phyloP scores from a whole-genome alignment of 768 basidiomycete species.

The Trametes coccinea region DNA sequence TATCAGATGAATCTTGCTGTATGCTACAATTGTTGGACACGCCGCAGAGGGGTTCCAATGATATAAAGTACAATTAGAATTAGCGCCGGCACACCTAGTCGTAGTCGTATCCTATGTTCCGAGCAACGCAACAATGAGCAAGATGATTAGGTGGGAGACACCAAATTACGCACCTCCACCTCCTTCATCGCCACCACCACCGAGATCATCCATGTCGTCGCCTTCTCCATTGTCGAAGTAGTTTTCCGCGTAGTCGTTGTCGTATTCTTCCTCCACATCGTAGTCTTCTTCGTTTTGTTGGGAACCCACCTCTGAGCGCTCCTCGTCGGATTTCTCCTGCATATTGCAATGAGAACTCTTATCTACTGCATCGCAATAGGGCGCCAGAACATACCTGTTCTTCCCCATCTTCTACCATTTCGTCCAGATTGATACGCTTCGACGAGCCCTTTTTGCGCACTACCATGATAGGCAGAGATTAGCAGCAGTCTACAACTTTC shows the following conservation, averaged over 20 bases:
- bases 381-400: slow-evolving; percentile 42
- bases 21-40: neutral
- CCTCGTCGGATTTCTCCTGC: slow-evolving; percentile 72
- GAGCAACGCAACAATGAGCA: neutral
- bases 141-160: neutral
- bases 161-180: slow-evolving; percentile 47
- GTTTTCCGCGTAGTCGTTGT: slow-evolving; percentile 88
- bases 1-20: neutral
- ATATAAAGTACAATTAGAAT: neutral
- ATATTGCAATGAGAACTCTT: neutral
- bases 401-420: slow-evolving; percentile 64
- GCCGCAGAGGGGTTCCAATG: neutral
- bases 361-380: neutral
- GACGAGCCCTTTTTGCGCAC: slow-evolving; percentile 36
- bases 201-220: slow-evolving; percentile 77
- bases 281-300: slow-evolving; percentile 72
- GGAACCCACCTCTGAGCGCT: slow-evolving; percentile 66
- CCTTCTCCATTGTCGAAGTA: slow-evolving; percentile 90
- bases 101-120: slow-evolving; percentile 27
- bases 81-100: slow-evolving; percentile 15
- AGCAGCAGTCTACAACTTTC: neutral
- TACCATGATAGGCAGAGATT: neutral
- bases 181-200: slow-evolving; percentile 63
- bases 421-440: slow-evolving; percentile 62
- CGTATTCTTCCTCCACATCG: slow-evolving; percentile 88